These are phyloP conservation scores for Rhizopogon salebrosus DNA, from an alignment of 768 basidiomycete genomes.

Conservation along the genomic window DNA sequence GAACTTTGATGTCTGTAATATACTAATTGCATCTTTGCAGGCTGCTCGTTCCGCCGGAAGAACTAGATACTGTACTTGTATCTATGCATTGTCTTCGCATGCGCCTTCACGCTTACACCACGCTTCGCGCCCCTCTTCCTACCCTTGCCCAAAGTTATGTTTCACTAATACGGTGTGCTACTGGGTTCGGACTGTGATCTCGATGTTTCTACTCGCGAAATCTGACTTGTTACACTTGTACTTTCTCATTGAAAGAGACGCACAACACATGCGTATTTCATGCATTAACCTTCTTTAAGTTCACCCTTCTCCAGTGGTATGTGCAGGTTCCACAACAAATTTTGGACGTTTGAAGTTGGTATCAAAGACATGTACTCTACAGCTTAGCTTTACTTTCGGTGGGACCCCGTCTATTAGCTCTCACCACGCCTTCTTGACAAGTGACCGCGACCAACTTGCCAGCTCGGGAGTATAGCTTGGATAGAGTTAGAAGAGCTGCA, in stretches of 20 bases:
- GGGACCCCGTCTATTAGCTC: constrained; percentile 49
- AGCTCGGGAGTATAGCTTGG: constrained; percentile 61
- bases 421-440: constrained; percentile 76
- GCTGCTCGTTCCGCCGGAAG: constrained; percentile 98
- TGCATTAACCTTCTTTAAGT: no score
- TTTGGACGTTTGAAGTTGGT: not conserved
- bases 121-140: not conserved
- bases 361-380: constrained; percentile 8
- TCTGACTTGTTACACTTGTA: not conserved
- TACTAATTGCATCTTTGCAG: constrained; percentile 35
- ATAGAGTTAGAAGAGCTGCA: not conserved
- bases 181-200: constrained; percentile 54
- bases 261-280: not conserved
- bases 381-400: constrained; percentile 30
- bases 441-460: constrained; percentile 71
- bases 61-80: constrained; percentile 43
- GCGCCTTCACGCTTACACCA: not conserved
- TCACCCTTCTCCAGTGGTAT: no score
- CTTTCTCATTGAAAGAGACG: not conserved
- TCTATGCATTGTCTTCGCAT: no score
- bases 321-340: not conserved
- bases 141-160: not conserved
- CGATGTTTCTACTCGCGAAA: constrained; percentile 53
- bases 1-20: not conserved
- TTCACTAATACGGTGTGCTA: not conserved